Base-by-base conservation (phyloP, 495 filamentous ascomycete species). In the Neurospora sp. region DNA sequence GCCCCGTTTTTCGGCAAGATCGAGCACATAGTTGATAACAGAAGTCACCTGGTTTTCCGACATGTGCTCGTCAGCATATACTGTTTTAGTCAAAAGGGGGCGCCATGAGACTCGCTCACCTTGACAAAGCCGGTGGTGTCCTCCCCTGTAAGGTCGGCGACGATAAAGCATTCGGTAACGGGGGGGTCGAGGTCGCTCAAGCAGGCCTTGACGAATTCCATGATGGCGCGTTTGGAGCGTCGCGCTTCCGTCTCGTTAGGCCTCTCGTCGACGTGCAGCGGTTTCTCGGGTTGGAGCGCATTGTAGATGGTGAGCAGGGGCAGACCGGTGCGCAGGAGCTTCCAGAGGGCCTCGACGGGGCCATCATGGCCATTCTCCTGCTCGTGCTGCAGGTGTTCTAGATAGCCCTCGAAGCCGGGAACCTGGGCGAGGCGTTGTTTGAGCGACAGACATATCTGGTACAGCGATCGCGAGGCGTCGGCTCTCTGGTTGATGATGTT, bases 51-150 rank as follows among this genome's bases (percentile, higher is more conserved):
- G 53, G 31, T 35, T 37, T 35, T 7, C 53, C 6, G 18, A 35
- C 53, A 37, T 35, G 2, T 35, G 53, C 12, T 14, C 16, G 70
- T 71, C 27, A 71, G 44, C 16, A 31, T 53, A 59, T 12, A 59
- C 22, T 22, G 16, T 46, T n/a, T 10, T 14, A 46, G 2, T n/a
- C 42, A 16, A 8, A 37, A n/a, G 46, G n/a, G 59, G 41, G 59
- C 66, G 46, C 11, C 20, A 38, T 3, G 37, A 69, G 53, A 11
- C 1, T 10, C 18, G 20, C 86, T 79, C 78, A 93, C 92, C 88
- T 98, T 99, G 71, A 97, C 95, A 79, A 99, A 98, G 1, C 96
- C 96, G 38, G 94, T 97, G 0, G 96, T 99, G 82, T 97, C 95
- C 72, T 94, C 91, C 7, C 93, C 93, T 80, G 96, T 94, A 3